phyloP scores from a whole-genome alignment of 2,329 filamentous ascomycete species.

The Cercospora zeina region DNA sequence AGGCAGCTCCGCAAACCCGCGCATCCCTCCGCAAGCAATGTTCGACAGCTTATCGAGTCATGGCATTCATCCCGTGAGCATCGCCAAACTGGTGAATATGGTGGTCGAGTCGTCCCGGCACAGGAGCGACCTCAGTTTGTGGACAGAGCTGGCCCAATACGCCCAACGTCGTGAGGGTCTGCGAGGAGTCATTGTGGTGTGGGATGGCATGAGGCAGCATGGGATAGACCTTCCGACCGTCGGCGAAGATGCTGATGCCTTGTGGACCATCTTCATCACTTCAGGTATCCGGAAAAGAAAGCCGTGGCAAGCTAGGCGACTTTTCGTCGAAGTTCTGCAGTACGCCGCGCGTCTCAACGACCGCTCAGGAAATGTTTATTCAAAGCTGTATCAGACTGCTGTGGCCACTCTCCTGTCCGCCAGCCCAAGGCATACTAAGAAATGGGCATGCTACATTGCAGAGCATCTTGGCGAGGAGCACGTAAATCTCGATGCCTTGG shows the following conservation, averaged over 20 bases:
- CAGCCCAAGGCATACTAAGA: constrained; percentile 28
- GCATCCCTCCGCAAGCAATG: background rate
- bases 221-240: constrained; percentile 45
- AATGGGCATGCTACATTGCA: constrained; percentile 41
- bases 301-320: background rate
- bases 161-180: constrained; percentile 46
- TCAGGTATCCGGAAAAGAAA: constrained; percentile 33
- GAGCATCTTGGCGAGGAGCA: constrained; percentile 40
- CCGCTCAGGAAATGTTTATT: constrained; percentile 4
- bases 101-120: constrained; percentile 40
- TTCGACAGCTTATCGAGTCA: background rate
- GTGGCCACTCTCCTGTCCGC: constrained; percentile 45
- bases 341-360: constrained; percentile 12
- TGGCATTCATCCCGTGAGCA: background rate
- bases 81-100: constrained; percentile 23
- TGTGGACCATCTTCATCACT: constrained; percentile 52
- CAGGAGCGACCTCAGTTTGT: constrained; percentile 40
- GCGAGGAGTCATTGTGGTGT: constrained; percentile 48
- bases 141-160: constrained; percentile 47
- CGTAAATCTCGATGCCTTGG: constrained; percentile 30
- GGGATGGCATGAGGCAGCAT: constrained; percentile 44
- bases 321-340: constrained; percentile 14
- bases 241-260: constrained; percentile 43
- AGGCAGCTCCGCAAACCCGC: background rate
- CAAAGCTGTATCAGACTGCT: constrained; percentile 13